phyloP scores from a whole-genome alignment of 2,329 filamentous ascomycete genomes.

The Fusarium sp. region DNA sequence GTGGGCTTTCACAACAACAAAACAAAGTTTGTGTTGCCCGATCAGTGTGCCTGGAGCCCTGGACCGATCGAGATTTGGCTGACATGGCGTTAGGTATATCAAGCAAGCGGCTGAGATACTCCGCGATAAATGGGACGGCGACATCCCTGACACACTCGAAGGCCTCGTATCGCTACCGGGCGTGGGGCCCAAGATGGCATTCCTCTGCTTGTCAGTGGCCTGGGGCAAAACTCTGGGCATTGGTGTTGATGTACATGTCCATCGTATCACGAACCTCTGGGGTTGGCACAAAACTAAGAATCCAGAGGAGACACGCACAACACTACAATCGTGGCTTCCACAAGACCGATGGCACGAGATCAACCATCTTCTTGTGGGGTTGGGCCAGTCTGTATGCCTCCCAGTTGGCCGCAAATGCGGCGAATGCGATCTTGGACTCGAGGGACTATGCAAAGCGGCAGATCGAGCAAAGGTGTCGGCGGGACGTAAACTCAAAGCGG shows the following conservation, averaged over 20 bases:
- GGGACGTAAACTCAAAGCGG: slow-evolving; percentile 62
- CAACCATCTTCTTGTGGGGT: slow-evolving; percentile 87
- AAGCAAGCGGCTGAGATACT: slow-evolving; percentile 81
- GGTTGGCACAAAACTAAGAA: slow-evolving; percentile 86
- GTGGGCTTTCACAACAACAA: slow-evolving; percentile 98
- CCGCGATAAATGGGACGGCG: slow-evolving; percentile 75
- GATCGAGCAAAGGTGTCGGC: slow-evolving; percentile 73
- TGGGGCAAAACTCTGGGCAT: slow-evolving; percentile 75
- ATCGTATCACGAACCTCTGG: slow-evolving; percentile 95
- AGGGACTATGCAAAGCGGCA: slow-evolving; percentile 81
- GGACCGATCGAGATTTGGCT: slow-evolving; percentile 23
- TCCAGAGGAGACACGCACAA: slow-evolving; percentile 84
- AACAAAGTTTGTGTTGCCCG: slow-evolving; percentile 66
- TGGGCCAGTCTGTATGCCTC: slow-evolving; percentile 88
- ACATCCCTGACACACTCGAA: slow-evolving; percentile 84
- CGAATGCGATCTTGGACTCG: slow-evolving; percentile 83
- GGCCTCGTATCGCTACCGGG: slow-evolving; percentile 84
- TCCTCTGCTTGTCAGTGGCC: slow-evolving; percentile 84
- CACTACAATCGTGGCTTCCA: slow-evolving; percentile 86
- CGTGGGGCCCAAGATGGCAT: slow-evolving; percentile 95
- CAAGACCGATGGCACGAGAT: slow-evolving; percentile 91
- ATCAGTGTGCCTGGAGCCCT: neutral
- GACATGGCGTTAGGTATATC: slow-evolving; percentile 64
- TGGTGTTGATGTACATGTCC: slow-evolving; percentile 94
- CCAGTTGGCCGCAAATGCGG: slow-evolving; percentile 86